A percentile compares a stretch with the other conserved stretches of the same genome.
Evolutionary conservation across 768 basidiomycete genomes (phyloP).

Genomic region (Agrocybe chaxingu): DNA sequence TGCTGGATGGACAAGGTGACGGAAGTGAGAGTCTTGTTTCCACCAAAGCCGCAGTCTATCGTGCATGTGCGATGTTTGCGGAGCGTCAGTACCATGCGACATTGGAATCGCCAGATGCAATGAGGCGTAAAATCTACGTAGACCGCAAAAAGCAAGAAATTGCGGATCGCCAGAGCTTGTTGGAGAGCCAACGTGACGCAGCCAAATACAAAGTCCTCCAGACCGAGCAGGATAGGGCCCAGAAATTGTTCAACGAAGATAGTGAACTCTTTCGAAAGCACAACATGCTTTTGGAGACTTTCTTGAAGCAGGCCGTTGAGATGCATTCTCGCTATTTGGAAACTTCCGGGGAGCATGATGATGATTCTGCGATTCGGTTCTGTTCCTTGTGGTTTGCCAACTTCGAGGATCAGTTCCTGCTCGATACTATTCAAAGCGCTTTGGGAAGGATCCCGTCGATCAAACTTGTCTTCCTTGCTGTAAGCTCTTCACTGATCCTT

Average conservation of each 20-base stretch:
- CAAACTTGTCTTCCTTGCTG: constrained; percentile 87
- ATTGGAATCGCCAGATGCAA: constrained; percentile 62
- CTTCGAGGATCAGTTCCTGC: constrained; percentile 57
- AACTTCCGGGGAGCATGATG: constrained; percentile 69
- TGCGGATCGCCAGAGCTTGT: constrained; percentile 38
- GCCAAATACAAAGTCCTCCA: constrained; percentile 15
- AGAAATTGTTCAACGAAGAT: constrained; percentile 40
- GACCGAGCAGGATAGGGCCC: constrained; percentile 26
- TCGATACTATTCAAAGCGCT: constrained; percentile 38
- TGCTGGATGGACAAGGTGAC: constrained; percentile 20
- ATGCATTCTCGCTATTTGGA: constrained; percentile 84
- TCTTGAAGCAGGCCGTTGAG: constrained; percentile 71
- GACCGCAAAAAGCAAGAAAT: constrained; percentile 75
- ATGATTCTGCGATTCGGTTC: constrained; percentile 74
- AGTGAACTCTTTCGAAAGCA: constrained; percentile 53
- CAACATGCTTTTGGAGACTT: constrained; percentile 47
- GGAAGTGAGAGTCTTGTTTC: constrained; percentile 4
- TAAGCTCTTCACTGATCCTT: constrained; percentile 19
- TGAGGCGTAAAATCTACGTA: constrained; percentile 67
- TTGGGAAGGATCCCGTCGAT: constrained; percentile 69
- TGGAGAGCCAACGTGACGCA: constrained; percentile 11
- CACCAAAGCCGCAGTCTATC: constrained; percentile 60
- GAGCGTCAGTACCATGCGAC: constrained; percentile 82
- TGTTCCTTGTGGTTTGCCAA: constrained; percentile 92
- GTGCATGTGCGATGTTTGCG: constrained; percentile 85